Base-by-base conservation (phyloP, 1,284 basidiomycete genomes). In the Gomphus sp. region DNA sequence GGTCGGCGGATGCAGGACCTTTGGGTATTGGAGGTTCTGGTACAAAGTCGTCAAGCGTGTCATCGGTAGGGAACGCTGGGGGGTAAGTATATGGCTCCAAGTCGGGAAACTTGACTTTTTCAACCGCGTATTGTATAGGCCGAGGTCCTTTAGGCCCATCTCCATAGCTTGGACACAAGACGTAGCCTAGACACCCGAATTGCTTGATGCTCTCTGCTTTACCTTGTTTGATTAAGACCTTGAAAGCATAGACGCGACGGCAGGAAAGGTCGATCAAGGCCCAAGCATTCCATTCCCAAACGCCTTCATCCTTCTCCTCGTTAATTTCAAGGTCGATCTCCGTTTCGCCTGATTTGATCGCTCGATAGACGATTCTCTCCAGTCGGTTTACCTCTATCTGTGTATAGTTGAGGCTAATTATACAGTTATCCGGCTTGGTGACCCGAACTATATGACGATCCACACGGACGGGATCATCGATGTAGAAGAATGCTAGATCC, bases 221-320 rank as follows among this genome's bases (percentile, higher is more conserved):
- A 7, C 69, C 66, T 61, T 73, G 67, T 16, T 65, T 63, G 12
- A 74, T 49, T 18, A 73, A 64, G n/a, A 74, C 63, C 59, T 74
- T 74, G 66, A 74, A 70, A 2, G 71, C 73, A 49, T 74, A 74
- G 3, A 74, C 70, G 2, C 71, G 63, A 10, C 68, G 65, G 62
- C 73, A 74, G 8, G 71, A 72, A 25, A 70, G 66, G 58, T 74
- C 72, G 22, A 74, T 66, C 47, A 74, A 61, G 8, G 72, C 73
- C 66, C 66, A 74, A 10, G 69, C 69, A 8, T 65, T 65, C 73
- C 73, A 74, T 52, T 71, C 67, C 70, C 71, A 74, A 28, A 64
- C 66, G 0, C 68, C 66, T 33, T 61, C 56, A 11, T 66, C 12
- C 6, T 39, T 67, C 60, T 70, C 66, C 41, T 63, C 57, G 1